Base-by-base conservation (phyloP, 2,329 filamentous ascomycete species). In the Colletotrichum sp. region DNA sequence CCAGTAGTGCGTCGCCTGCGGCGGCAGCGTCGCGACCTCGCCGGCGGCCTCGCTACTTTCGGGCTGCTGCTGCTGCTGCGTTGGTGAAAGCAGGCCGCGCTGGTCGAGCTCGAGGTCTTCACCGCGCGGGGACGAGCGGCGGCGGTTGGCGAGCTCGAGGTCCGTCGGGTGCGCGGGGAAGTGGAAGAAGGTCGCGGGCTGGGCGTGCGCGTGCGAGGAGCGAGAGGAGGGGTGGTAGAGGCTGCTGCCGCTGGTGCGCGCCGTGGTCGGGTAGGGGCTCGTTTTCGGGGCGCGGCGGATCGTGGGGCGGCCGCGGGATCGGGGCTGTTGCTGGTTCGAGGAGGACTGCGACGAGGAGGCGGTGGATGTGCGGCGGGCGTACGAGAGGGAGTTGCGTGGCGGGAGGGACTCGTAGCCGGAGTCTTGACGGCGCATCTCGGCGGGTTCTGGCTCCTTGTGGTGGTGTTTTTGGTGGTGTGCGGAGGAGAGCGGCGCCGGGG, bases 351-450 rank as follows among this genome's bases (percentile, higher is more conserved):
- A 71, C 18, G 78, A 78, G 8, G 84, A 84, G 5, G 79, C 75
- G 64, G 80, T 82, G 24, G 88, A 87, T 7, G 82, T 80, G 21
- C 82, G 83, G 2, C 86, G 83, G 8, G 82, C 81, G 24, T 80
- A 78, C 4, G 81, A 78, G 72, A 81, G 81, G 4, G 88, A 88
- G 18, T 81, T 82, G 10, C 83, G 84, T 3, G 87, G 85, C 10
- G 83, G 82, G 62, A 87, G 85, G 5, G 90, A 92, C 79, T 90
- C 90, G 79, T 92, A 92, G 39, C 90, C 90, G 1, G 90, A 92
- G 80, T 92, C 90, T 76, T 91, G 89, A 16, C 90, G 87, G 66
- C 87, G 86, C 85, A 92, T 91, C 71, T 84, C 85, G 64, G 81
- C 79, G 0, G 85, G 81, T 15, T 81, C 80, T 2, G 84, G 85